Base-by-base conservation (phyloP, 2,329 filamentous ascomycete species). In the Aspergillus udagawae region DNA sequence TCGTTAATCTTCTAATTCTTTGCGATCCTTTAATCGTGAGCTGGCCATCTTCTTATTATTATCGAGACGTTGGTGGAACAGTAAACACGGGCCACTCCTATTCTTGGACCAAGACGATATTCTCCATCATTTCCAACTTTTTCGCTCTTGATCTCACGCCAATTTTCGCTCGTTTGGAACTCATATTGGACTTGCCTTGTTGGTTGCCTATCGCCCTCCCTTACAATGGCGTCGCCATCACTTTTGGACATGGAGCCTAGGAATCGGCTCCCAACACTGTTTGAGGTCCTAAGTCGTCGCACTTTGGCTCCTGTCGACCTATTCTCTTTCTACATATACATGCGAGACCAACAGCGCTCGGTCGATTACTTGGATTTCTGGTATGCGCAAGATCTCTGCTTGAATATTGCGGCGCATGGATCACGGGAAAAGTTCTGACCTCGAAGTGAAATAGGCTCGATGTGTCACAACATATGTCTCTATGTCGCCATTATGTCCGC, bases 301-400 rank as follows among this genome's bases (percentile, higher is more conserved):
- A 99, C 94, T n/a, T 83, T 95, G 21, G 91, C 95, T 51, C 94
- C 94, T 0, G 93, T 99, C 57, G 95, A 99, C 71, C 82, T 99
- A 10, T 99, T 96, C 76, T 97, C 92, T 1, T 99, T 99, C 80
- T 99, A 99, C 78, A 99, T 99, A 68, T 99, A 96, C 78, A 99
- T 99, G 94, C 86, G 94, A 69, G 95, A 99, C 75, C 92, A 97
- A 77, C 94, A 99, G 76, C 87, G 92, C 73, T 97, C 93, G 7
- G 94, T 99, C 12, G 94, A 99, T 71, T 99, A 99, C 69, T 80
- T 99, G 45, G 94, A 99, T 73, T 99, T 99, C 76, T 99, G 95
- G 94, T 97, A 80, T 57, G 85, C 20, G 20, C 17, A 4, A n/a
- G 23, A 14, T 29, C 42, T 12, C 29, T 45, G 2, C 10, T 10